These are phyloP conservation scores for Fraxinus greggii DNA, from an alignment of 305 asterid species.

Conservation along the genomic window DNA sequence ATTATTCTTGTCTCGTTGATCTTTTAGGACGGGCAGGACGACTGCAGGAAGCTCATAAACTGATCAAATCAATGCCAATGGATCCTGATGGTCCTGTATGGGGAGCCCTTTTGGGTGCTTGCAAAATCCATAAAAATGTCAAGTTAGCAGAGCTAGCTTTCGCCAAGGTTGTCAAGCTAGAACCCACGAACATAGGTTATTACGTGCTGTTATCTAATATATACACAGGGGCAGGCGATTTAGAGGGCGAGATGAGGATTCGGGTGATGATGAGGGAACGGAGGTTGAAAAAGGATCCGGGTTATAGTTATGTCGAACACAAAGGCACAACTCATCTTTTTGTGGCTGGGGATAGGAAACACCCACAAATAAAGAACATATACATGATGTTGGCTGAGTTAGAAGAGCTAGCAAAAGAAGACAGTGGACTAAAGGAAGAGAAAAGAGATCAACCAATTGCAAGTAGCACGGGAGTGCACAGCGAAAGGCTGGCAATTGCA, in stretches of 20 bases:
- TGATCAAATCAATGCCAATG: conserved; percentile 57
- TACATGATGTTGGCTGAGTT: conserved; percentile 49
- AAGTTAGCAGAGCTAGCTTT: conserved; percentile 79
- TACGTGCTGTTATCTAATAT: conserved; percentile 71
- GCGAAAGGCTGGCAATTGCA: conserved; percentile 82
- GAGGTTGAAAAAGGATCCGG: conserved; percentile 73
- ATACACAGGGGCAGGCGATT: conserved; percentile 47
- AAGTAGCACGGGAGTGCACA: conserved; percentile 45
- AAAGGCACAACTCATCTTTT: conserved; percentile 64
- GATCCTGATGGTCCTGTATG: conserved; percentile 86
- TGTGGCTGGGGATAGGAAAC: conserved; percentile 68
- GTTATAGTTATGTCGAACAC: conserved; percentile 69
- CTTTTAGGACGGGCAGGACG: conserved; percentile 85
- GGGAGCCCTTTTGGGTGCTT: conserved; percentile 93
- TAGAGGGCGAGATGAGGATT: conserved; percentile 58
- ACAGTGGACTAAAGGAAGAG: conserved; percentile 12
- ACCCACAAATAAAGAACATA: conserved; percentile 53
- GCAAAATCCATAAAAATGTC: conserved; percentile 80
- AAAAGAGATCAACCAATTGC: conserved; percentile 19
- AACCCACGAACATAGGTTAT: conserved; percentile 76
- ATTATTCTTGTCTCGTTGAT: conserved; percentile 81
- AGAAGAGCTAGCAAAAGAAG: conserved; percentile 35
- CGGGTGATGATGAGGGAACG: conserved; percentile 72
- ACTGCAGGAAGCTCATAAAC: conserved; percentile 51
- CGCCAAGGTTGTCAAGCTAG: conserved; percentile 60